Conservation (phyloP, 2,329 filamentous ascomycete species). For the Pseudogymnoascus sp. region DNA sequence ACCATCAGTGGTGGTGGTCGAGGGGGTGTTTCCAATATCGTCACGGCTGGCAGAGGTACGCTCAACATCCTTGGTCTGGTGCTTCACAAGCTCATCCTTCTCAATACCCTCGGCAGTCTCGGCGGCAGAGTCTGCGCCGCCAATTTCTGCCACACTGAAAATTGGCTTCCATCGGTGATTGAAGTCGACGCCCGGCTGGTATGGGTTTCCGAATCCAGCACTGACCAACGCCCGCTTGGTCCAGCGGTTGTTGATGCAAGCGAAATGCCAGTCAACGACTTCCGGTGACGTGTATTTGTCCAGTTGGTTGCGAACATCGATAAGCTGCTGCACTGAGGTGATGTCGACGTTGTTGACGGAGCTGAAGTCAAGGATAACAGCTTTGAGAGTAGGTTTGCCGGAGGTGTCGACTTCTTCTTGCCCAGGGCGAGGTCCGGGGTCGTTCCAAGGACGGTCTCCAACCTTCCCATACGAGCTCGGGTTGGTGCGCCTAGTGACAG, state of each 20-base stretch:
- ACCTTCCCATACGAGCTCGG: constrained; percentile 52
- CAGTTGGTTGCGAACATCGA: constrained; percentile 90
- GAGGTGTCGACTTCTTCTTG: constrained; percentile 39
- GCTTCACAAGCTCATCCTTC: constrained; percentile 31
- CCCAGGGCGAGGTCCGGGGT: constrained; percentile 63
- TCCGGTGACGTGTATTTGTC: constrained; percentile 76
- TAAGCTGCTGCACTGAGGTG: constrained; percentile 83
- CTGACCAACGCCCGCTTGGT: constrained; percentile 82
- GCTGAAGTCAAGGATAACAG: constrained; percentile 89
- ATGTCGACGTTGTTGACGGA: constrained; percentile 91
- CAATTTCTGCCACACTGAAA: constrained; percentile 83
- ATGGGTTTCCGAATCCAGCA: constrained; percentile 82
- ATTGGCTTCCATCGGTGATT: constrained; percentile 83
- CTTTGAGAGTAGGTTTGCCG: constrained; percentile 63
- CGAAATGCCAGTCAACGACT: constrained; percentile 88
- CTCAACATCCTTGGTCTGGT: constrained; percentile 15
- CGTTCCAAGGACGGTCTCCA: constrained; percentile 90
- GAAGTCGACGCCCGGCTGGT: constrained; percentile 38
- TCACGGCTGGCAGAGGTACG: not conserved
- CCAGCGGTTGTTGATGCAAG: constrained; percentile 90
- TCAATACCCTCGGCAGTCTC: constrained; percentile 59
- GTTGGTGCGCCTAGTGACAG: constrained; percentile 68
- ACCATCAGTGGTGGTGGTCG: constrained; percentile 1
- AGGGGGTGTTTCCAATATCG: not conserved
- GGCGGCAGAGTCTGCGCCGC: constrained; percentile 61